Base-by-base conservation (phyloP, 1,139 yeast genomes). In the Debaryomycetaceae sp. region DNA sequence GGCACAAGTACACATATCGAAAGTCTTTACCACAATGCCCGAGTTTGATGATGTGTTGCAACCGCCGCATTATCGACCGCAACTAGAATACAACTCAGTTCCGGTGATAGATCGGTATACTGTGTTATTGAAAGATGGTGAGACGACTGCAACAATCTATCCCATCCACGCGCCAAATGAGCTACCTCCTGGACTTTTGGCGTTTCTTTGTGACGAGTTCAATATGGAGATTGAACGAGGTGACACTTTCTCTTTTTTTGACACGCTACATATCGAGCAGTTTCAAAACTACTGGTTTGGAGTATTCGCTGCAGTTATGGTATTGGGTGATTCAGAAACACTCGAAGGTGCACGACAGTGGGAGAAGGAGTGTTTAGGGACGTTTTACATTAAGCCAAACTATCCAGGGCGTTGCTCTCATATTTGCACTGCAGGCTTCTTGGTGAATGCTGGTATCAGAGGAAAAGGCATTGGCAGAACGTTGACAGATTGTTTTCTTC, bases 341-440 rank as follows among this genome's bases (percentile, higher is more conserved):
- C 63, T 84, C 14, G 83, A 79, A 51, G 80, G 81, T 27, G 68
- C 70, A 13, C 76, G 87, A 40, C 87, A 85, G 52, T 88, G 97
- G 97, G 95, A 88, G 53, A 85, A 87, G 58, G 89, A 86, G 63
- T 88, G 97, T 61, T 69, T 93, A 47, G 98, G 97, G 0, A 77
- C 89, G 2, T 90, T 90, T 59, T 82, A 78, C 59, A 75, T 91
- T 48, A 87, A 87, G 54, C 95, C 97, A 5, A 87, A 89, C 57
- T 93, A 85, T 58, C 96, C 97, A 0, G 98, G 98, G 1, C 72
- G 98, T 41, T 85, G 95, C 41, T 81, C 95, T 0, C 98, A 91
- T 62, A 84, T 93, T n/a, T 90, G 96, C 56, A 88, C 96, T 0
- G 96, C 89, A 2, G 86, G 85, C 31, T 87, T 93, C 53, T 68